phyloP scores from a whole-genome alignment of 768 basidiomycete genomes.

The Calocera cornea region DNA sequence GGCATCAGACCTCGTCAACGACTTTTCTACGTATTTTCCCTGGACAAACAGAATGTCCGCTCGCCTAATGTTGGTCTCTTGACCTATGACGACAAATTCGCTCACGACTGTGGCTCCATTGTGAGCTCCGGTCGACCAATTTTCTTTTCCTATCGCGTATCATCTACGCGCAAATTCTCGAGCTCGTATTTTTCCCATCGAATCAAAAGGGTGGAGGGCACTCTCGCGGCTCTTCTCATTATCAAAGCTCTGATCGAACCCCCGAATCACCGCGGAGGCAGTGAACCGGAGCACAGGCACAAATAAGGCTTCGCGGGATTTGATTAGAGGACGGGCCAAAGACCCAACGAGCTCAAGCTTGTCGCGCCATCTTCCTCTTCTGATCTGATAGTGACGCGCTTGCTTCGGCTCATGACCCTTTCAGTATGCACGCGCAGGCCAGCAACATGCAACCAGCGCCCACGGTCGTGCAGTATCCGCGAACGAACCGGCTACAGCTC shows the following conservation, averaged over 20 bases:
- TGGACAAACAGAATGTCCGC: not conserved
- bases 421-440: not conserved
- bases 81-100: not conserved
- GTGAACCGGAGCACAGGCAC: not conserved
- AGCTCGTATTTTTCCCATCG: not conserved
- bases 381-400: not conserved
- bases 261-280: constrained; percentile 1
- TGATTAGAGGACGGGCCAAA: not conserved
- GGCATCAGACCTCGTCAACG: not conserved
- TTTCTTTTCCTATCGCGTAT: not conserved
- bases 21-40: not conserved
- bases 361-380: not conserved
- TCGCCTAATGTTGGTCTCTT: not conserved
- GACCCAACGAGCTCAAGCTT: not conserved
- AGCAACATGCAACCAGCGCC: not conserved
- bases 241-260: not conserved
- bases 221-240: not conserved
- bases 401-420: not conserved
- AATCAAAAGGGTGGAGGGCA: not conserved
- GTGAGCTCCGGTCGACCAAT: not conserved
- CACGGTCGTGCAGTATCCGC: not conserved
- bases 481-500: not conserved
- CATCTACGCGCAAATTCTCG: not conserved
- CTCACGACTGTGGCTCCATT: not conserved
- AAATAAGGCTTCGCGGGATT: constrained; percentile 3